Base-by-base conservation (phyloP, 768 basidiomycete species). In the Sarcomyxa edulis region DNA sequence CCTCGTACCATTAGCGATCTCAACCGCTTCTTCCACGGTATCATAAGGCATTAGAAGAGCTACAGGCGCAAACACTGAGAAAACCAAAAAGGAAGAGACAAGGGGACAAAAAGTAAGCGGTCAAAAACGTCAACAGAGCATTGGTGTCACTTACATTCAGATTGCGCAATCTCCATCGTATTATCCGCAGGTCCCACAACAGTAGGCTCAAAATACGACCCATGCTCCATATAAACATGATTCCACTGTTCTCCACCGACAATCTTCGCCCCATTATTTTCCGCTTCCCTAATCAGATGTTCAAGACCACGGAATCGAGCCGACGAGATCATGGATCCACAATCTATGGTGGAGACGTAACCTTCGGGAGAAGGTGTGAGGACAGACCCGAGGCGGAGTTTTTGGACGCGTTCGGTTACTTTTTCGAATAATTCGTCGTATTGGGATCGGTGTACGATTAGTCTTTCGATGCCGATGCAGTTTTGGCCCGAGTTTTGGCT, bases 401-500 rank as follows among this genome's bases (percentile, higher is more conserved):
- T 78, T 23, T 62, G 56, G 25, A 80, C 74, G 11, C 83, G 75
- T n/a, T 79, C 74, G 15, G 62, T 52, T 49, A 97, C 69, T 15
- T 79, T 70, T 3, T 68, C 64, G 48, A 81, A 74, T 34, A 98
- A 74, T 5, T 81, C 76, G 32, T 91, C 77, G 49, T 93, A 85
- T 50, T 90, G 83, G 0, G 71, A 70, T 0, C 65, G 54, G 51
- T 93, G 92, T 25, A 98, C 90, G 32, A 98, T 75, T 47, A 98
- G 74, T 2, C 93, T 78, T 59, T 99, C 95, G 46, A 94, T 88
- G 24, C 94, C 95, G 50, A 99, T 95, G 58, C 95, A 99, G 52
- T 97, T 97, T 64, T 97, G 95, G 15, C 94, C 94, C 35, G 77
- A 76, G 43, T 91, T 90, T 68, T 93, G 92, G 69, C 91, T 93